Percentiles rank a stretch among this genome's conserved stretches.
Evolutionary conservation across 176 grass and related monocot species (phyloP).

Genomic region (Bromus sterilis): DNA sequence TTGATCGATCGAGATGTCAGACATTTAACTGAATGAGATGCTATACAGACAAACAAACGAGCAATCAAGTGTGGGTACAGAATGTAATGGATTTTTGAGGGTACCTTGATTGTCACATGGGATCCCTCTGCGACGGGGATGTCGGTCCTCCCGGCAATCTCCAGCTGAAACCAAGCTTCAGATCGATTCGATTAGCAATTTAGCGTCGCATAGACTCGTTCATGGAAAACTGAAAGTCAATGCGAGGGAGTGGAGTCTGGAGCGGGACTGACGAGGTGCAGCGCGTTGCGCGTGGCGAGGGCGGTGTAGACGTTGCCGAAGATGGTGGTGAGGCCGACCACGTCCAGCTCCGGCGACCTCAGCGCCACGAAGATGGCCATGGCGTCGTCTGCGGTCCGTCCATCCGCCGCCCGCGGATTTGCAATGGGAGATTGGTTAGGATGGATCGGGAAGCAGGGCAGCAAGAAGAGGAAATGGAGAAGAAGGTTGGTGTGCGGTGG

Average conservation of each 20-base stretch:
- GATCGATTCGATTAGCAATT: background rate
- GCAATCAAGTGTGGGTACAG: too few species aligned
- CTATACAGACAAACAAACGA: background rate
- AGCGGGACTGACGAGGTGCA: slow-evolving; percentile 32
- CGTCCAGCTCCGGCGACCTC: slow-evolving; percentile 79
- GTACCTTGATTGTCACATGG: slow-evolving; percentile 71
- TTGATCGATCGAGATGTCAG: background rate
- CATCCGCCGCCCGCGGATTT: background rate
- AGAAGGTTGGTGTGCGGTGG: too few species aligned
- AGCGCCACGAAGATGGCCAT: slow-evolving; percentile 98
- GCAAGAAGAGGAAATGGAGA: too few species aligned
- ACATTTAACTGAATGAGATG: background rate
- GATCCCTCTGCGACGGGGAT: slow-evolving; percentile 95
- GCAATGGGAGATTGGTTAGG: background rate
- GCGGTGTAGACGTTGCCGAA: slow-evolving; percentile 88
- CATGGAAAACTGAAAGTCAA: background rate
- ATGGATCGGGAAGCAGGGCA: background rate
- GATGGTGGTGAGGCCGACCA: slow-evolving; percentile 84
- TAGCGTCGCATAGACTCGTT: background rate
- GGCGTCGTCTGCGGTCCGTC: slow-evolving; percentile 57
- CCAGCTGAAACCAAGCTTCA: slow-evolving; percentile 38
- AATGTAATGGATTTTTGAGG: background rate
- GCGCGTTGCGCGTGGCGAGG: slow-evolving; percentile 82
- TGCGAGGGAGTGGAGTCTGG: background rate
- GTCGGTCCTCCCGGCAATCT: slow-evolving; percentile 61